phyloP scores from a whole-genome alignment of 805 yeast species.

The Monosporozyma unispora region DNA sequence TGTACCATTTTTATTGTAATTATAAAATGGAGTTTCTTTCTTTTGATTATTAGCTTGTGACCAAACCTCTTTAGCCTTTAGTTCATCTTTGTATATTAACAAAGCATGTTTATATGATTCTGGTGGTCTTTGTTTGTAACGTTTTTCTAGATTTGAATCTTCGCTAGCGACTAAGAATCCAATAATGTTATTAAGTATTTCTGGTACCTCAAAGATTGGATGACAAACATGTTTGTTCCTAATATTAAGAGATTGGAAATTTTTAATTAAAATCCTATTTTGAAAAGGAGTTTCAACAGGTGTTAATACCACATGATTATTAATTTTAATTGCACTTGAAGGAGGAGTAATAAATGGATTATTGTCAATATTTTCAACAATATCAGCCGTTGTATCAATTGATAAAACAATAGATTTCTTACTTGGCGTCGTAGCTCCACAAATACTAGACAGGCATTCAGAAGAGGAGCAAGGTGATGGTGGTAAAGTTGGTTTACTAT shows the following conservation, averaged over 20 bases:
- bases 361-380: background rate
- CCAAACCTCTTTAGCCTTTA: conserved; percentile 41
- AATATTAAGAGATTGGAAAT: conserved; percentile 6
- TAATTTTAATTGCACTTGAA: background rate
- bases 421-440: background rate
- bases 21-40: background rate
- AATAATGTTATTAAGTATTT: conserved; percentile 55
- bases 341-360: conserved; percentile 5
- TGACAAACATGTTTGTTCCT: conserved; percentile 12
- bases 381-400: background rate
- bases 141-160: conserved; percentile 44
- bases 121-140: conserved; percentile 50
- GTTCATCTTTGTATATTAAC: conserved; percentile 49
- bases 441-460: background rate
- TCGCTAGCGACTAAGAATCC: conserved; percentile 23
- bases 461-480: background rate
- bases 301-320: background rate
- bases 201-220: conserved; percentile 64
- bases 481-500: conserved; percentile 1
- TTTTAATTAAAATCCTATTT: background rate
- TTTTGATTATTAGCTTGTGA: background rate
- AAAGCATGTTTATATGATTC: conserved; percentile 60
- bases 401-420: background rate
- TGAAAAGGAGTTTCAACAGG: background rate
- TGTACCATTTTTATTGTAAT: conserved; percentile 14